Conservation (phyloP, 768 basidiomycete genomes). For the Phylloporus sp. region DNA sequence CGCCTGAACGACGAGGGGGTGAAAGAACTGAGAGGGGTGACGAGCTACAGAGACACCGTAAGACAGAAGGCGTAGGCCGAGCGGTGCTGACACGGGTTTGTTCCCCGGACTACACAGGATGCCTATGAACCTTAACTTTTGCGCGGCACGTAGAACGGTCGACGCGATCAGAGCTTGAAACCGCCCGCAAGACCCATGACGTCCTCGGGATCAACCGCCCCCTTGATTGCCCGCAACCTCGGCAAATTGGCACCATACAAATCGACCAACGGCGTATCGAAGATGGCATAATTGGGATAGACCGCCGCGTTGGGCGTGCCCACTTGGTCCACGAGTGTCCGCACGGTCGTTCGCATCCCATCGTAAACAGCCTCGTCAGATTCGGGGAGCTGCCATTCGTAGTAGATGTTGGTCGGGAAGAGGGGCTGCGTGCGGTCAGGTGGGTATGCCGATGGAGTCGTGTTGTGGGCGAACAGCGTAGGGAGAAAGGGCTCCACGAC, state of each 20-base stretch:
- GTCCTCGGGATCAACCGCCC: slow-evolving; percentile 45
- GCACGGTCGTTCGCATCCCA: slow-evolving; percentile 35
- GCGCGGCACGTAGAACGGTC: too few relatives aligned
- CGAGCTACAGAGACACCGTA: too few relatives aligned
- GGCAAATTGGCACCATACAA: slow-evolving; percentile 44
- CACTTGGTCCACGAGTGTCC: slow-evolving; percentile 32
- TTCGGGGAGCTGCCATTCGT: neutral
- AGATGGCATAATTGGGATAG: slow-evolving; percentile 58
- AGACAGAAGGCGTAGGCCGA: too few relatives aligned
- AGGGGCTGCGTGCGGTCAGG: slow-evolving; percentile 33
- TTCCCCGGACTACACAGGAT: too few relatives aligned
- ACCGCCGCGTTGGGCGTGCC: slow-evolving; percentile 35
- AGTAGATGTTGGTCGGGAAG: slow-evolving; percentile 45
- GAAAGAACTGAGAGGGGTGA: too few relatives aligned
- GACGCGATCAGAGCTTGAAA: slow-evolving; percentile 50
- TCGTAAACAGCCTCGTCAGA: slow-evolving; percentile 24
- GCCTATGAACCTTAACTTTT: too few relatives aligned
- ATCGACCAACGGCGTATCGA: slow-evolving; percentile 40
- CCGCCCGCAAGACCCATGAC: slow-evolving; percentile 65
- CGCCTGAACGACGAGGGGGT: too few relatives aligned
- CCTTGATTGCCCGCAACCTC: slow-evolving; percentile 39
- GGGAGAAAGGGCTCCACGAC: slow-evolving; percentile 50
- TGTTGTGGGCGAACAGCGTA: slow-evolving; percentile 34
- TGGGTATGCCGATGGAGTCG: slow-evolving; percentile 42
- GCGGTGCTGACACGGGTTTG: too few relatives aligned